phyloP scores from a whole-genome alignment of 192 early-diverging fungal genomes.

The Gonapodya prolifera region DNA sequence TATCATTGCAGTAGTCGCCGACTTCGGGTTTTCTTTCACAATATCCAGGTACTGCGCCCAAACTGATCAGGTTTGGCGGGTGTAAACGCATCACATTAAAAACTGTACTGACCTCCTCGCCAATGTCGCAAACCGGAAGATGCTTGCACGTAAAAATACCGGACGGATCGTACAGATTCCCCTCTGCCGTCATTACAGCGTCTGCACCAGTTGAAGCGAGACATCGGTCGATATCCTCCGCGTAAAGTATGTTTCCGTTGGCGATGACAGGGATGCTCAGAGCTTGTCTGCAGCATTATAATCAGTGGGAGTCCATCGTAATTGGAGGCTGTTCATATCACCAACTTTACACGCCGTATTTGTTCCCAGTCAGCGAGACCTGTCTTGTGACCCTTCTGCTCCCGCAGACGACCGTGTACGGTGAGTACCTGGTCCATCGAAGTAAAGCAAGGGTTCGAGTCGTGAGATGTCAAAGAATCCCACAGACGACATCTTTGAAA shows the following conservation, averaged over 20 bases:
- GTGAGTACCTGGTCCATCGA: not conserved
- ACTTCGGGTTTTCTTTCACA: not conserved
- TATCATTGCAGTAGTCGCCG: not conserved
- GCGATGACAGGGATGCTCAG: slow-evolving; percentile 86
- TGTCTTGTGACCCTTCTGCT: slow-evolving; percentile 95
- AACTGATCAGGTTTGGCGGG: too few relatives aligned
- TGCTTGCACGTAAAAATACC: slow-evolving; percentile 61
- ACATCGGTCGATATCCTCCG: slow-evolving; percentile 75
- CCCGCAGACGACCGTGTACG: slow-evolving; percentile 62
- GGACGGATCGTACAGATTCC: slow-evolving; percentile 63
- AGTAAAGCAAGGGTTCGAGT: not conserved
- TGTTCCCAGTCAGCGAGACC: slow-evolving; percentile 94
- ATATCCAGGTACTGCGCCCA: not conserved
- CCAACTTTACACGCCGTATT: slow-evolving; percentile 65
- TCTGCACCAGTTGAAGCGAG: slow-evolving; percentile 73
- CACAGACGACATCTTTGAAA: too few relatives aligned
- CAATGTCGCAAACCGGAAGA: slow-evolving; percentile 61
- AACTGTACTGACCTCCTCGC: too few relatives aligned
- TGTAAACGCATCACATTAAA: too few relatives aligned
- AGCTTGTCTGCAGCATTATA: slow-evolving; percentile 32
- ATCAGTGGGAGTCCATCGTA: not conserved
- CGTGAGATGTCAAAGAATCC: not conserved
- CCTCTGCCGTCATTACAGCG: slow-evolving; percentile 82
- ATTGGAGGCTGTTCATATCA: not conserved
- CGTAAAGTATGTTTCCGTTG: slow-evolving; percentile 95